Evolutionary conservation across 2,329 filamentous ascomycete species (phyloP), one percentile per base, ranked within the genome.

Genomic region (Venturiaceae sp.): DNA sequence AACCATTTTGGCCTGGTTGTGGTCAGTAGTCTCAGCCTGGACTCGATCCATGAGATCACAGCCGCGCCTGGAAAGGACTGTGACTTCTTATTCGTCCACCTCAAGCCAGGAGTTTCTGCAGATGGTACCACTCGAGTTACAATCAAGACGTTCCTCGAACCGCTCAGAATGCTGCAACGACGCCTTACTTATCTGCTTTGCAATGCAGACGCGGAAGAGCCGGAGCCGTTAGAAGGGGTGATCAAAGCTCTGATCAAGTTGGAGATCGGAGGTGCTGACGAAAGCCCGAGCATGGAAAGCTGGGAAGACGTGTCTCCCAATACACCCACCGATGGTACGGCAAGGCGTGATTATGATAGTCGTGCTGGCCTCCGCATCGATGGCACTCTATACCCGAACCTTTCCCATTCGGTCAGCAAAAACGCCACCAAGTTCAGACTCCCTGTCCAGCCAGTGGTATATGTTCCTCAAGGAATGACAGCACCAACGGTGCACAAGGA

Each of bases 91-190:
- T 95, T 91, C 69, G 73, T 99, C 39, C 92, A 96, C 67, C 80
- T 87, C 57, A 85, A 87, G 65, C 80, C 85, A 53, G 77, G 76
- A 46, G 81, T 81, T n/a, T 5, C 30, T 32, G 13, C 53, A 58
- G 78, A 80, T 46, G 84, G 82, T 13, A 85, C 85, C 53, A 85
- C 85, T 3, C 81, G 90, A 56, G 83, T 97, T 60, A 92, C 89
- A 0, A 83, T 99, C 68, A 97, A 96, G 75, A 88, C 90, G 0
- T 99, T 96, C 75, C 77, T 99, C 26, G 92, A 97, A 65, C 88
- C 94, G 26, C 77, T 96, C 46, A 83, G 83, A 62, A 79, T 97
- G 5, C 80, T 99, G 5, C 88, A 96, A 67, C 82, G 85, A 52
- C 85, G 94, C 19, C 77, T 99, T 16, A 95, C 95, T 68, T 87